phyloP scores from a whole-genome alignment of 306 rosid species.

The Cucumis cinereus region DNA sequence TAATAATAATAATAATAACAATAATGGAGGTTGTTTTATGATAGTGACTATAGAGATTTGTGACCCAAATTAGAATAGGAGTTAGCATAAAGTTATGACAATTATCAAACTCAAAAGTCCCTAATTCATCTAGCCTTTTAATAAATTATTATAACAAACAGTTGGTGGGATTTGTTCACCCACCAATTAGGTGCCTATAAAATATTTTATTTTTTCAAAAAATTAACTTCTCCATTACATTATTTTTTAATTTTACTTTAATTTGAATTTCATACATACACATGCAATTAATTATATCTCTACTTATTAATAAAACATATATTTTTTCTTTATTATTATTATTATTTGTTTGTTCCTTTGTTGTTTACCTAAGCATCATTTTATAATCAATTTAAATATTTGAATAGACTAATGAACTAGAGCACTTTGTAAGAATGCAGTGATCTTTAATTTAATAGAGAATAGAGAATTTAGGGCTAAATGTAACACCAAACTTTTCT shows the following conservation, averaged over 20 bases:
- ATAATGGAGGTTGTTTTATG: not conserved
- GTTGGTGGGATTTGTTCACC: not conserved
- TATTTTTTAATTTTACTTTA: not conserved
- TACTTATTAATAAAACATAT: not conserved
- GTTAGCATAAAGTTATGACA: not conserved
- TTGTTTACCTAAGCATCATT: not conserved
- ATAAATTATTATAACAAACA: not conserved
- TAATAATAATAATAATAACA: not conserved
- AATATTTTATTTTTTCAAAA: not conserved
- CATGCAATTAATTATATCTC: not conserved
- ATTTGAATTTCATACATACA: not conserved
- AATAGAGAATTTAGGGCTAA: not conserved
- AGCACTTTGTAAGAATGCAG: not conserved
- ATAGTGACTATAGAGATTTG: not conserved
- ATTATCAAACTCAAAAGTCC: not conserved
- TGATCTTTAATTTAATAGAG: not conserved
- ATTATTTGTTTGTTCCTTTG: not conserved
- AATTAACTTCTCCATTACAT: not conserved
- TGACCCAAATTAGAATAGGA: not conserved
- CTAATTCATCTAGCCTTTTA: not conserved
- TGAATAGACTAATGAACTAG: not conserved
- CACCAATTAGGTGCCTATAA: not conserved
- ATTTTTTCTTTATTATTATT: not conserved
- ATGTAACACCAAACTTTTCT: not conserved
- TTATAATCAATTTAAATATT: not conserved